These are phyloP conservation scores for Aspergillus viridinutans DNA, from an alignment of 2,329 filamentous ascomycete genomes.

Conservation along the genomic window DNA sequence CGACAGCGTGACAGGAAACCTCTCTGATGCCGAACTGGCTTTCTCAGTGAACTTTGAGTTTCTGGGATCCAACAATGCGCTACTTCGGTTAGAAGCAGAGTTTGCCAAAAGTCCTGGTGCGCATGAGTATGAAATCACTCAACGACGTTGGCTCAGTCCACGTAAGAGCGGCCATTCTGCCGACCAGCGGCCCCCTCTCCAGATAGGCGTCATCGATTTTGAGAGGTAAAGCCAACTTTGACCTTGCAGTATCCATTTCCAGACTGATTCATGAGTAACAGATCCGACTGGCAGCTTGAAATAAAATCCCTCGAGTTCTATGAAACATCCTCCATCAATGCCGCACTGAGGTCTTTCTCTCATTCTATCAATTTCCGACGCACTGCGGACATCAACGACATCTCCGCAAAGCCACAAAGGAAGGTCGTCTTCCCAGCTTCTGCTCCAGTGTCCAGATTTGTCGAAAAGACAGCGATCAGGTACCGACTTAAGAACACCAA, in stretches of 20 bases:
- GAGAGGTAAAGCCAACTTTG: slow-evolving; percentile 23
- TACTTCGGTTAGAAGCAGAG: slow-evolving; percentile 37
- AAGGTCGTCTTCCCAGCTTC: slow-evolving; percentile 27
- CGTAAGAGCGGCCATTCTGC: slow-evolving; percentile 16
- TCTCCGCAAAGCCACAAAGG: slow-evolving; percentile 22
- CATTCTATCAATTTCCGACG: slow-evolving; percentile 25
- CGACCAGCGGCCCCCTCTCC: slow-evolving; percentile 27
- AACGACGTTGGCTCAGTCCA: slow-evolving; percentile 34
- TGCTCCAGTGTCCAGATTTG: slow-evolving; percentile 27
- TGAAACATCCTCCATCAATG: slow-evolving; percentile 22
- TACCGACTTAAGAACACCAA: slow-evolving; percentile 38
- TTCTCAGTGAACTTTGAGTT: slow-evolving; percentile 44
- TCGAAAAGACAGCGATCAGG: slow-evolving; percentile 38
- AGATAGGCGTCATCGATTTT: slow-evolving; percentile 36
- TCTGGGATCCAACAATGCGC: slow-evolving; percentile 19
- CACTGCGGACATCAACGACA: slow-evolving; percentile 14
- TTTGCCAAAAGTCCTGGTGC: slow-evolving; percentile 28
- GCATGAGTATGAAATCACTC: slow-evolving; percentile 30
- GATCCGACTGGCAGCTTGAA: slow-evolving; percentile 40
- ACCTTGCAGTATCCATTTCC: background rate
- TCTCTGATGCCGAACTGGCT: slow-evolving; percentile 23
- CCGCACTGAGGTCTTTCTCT: slow-evolving; percentile 26
- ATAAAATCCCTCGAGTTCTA: slow-evolving; percentile 38
- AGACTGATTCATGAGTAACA: slow-evolving; percentile 13
- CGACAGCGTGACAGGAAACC: slow-evolving; percentile 14